phyloP scores from a whole-genome alignment of 768 basidiomycete species.

The Naganishia randhawae region DNA sequence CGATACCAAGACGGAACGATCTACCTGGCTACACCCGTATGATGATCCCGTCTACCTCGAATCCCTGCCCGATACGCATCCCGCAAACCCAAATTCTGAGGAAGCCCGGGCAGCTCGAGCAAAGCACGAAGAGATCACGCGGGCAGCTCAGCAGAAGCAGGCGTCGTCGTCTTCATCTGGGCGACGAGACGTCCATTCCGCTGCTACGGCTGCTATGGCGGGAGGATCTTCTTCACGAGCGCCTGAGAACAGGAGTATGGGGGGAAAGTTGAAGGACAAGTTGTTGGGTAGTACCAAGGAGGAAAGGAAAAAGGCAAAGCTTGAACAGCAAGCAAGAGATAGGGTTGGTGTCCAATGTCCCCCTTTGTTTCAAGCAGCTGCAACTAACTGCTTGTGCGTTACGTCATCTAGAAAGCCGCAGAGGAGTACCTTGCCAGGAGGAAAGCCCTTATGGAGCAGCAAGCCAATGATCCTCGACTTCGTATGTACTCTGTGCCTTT shows the following conservation, averaged over 20 bases:
- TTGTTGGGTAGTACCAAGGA: conserved; percentile 29
- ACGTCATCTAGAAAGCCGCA: conserved; percentile 22
- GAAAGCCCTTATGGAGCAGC: conserved; percentile 27
- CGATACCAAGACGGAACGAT: conserved; percentile 42
- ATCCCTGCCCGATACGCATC: conserved; percentile 43
- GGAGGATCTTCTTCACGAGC: neutral
- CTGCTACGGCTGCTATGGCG: conserved; percentile 8
- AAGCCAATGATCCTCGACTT: conserved; percentile 25
- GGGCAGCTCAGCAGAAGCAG: conserved; percentile 2
- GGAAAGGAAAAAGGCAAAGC: conserved; percentile 28
- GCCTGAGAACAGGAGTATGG: conserved; percentile 7
- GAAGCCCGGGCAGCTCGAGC: conserved; percentile 32
- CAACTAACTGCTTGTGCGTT: neutral
- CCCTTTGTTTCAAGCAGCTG: neutral
- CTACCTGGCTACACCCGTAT: conserved; percentile 48
- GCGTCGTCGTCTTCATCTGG: conserved; percentile 1
- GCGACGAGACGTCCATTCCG: conserved; percentile 7
- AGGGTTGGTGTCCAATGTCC: conserved; percentile 17
- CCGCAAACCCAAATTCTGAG: conserved; percentile 45
- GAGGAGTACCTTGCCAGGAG: conserved; percentile 20
- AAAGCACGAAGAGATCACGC: conserved; percentile 18
- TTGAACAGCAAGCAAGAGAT: conserved; percentile 16
- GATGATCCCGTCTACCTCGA: conserved; percentile 46
- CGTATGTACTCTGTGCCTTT: neutral
- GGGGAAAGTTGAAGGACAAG: conserved; percentile 30